A percentile compares a stretch with the other conserved stretches of the same genome.
These are phyloP conservation scores for Heliocybe sulcata DNA, from an alignment of 1,284 basidiomycete genomes.

Conservation along the genomic window DNA sequence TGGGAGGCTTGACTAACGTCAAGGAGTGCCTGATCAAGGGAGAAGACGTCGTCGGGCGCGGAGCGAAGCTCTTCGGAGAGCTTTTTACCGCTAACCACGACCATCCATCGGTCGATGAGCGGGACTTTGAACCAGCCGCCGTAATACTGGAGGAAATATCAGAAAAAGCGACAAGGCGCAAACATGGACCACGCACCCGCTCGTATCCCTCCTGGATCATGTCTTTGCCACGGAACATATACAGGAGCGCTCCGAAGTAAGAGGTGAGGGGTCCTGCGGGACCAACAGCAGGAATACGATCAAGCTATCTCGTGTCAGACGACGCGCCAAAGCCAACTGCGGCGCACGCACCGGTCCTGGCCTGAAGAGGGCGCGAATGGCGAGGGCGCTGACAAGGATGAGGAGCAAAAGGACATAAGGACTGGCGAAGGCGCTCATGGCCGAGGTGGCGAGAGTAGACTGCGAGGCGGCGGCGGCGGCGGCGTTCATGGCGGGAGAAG, in stretches of 20 bases:
- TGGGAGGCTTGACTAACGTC: slow-evolving; percentile 15
- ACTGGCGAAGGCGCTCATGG: background rate
- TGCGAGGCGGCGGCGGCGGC: background rate
- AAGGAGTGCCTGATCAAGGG: slow-evolving; percentile 18
- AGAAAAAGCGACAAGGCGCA: background rate
- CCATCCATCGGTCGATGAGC: slow-evolving; percentile 20
- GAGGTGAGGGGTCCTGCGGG: background rate
- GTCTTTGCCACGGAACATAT: background rate
- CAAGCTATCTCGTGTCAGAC: background rate
- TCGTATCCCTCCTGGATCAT: slow-evolving; percentile 1
- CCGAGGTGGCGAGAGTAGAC: background rate
- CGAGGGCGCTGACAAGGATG: background rate
- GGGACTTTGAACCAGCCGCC: slow-evolving; percentile 25
- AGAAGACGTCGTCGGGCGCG: slow-evolving; percentile 24
- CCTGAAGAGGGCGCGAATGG: background rate
- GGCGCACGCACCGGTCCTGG: background rate
- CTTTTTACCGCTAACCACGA: slow-evolving; percentile 21
- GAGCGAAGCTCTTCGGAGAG: slow-evolving; percentile 27
- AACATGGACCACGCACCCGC: slow-evolving; percentile 5
- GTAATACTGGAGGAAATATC: slow-evolving; percentile 11
- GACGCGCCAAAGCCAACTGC: too few species aligned
- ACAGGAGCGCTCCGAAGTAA: background rate
- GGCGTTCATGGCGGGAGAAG: background rate
- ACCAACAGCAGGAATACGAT: background rate
- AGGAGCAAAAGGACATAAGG: background rate